Base-by-base conservation (phyloP, 2,329 filamentous ascomycete genomes). In the Pseudogymnoascus pannorum region DNA sequence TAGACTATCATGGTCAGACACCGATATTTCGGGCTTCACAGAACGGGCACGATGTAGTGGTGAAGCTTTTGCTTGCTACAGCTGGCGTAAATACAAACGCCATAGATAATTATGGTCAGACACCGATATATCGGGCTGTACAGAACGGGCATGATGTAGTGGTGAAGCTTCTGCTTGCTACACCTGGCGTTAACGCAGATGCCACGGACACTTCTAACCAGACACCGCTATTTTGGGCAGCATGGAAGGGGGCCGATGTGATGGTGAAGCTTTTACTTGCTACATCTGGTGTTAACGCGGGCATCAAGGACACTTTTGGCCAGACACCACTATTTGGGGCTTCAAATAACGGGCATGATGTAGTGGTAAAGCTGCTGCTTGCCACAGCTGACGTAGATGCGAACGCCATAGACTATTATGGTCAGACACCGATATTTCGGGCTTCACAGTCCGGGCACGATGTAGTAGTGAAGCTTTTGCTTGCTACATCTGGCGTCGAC, bases 111-210 rank as follows among this genome's bases (percentile, higher is more conserved):
- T 12, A 12, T 70, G 14, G 14, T 5, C 1, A 16, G 14, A 36
- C 35, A 4, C 35, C 35, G 14, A 12, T 36, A 12, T 16, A 5
- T 5, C 8, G 20, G 42, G 61, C 31, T 18, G 35, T 5, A 12
- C 66, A 63, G 54, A 64, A 70, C 18, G 68, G 68, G 38, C 67
- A 72, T 22, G 71, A 65, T 33, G 62, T 60, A 8, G 14, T 40
- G 22, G 63, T 61, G 18, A 31, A 61, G 16, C 6, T 44, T 3
- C 69, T 70, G 14, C 26, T 29, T 29, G 26, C 26, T 8, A 29
- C 26, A 29, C 5, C 26, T 29, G 26, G 26, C 8, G 26, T 29
- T 29, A 8, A 29, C 8, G 26, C 26, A 29, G 3, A 29, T 8
- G 26, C 26, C 8, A 29, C 5, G 26, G 3, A 2, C 26, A 6